Percentiles rank a stretch among this genome's conserved stretches.
These are phyloP conservation scores for Sisymbrium irio DNA, from an alignment of 345 rosid genomes.

Conservation along the genomic window DNA sequence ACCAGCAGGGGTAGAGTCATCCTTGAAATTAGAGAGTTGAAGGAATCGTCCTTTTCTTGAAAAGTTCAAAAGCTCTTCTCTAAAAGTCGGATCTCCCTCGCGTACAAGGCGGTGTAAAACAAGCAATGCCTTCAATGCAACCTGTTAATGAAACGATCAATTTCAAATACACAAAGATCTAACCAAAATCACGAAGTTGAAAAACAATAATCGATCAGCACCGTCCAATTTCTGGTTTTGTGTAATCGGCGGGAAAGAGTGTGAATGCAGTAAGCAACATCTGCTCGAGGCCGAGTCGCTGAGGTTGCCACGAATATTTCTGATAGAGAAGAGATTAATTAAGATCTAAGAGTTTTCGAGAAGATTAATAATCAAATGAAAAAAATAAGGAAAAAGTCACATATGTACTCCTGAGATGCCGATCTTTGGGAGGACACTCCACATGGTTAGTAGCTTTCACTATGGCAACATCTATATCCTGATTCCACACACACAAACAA, in stretches of 20 bases:
- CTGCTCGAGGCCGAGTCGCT: conserved; percentile 78
- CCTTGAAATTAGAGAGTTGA: conserved; percentile 81
- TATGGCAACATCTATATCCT: conserved; percentile 86
- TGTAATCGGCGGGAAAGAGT: conserved; percentile 73
- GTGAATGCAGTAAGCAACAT: conserved; percentile 86
- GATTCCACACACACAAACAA: background rate
- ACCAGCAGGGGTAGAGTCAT: conserved; percentile 84
- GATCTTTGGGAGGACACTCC: conserved; percentile 83
- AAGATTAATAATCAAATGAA: background rate
- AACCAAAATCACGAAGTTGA: no score
- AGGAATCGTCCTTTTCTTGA: conserved; percentile 67
- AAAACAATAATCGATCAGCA: no score
- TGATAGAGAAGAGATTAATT: conserved; percentile 26
- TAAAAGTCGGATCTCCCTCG: conserved; percentile 86
- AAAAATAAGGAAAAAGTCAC: background rate
- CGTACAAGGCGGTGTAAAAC: conserved; percentile 76
- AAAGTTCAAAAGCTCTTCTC: conserved; percentile 68
- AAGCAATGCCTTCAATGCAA: conserved; percentile 75
- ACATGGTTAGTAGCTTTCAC: conserved; percentile 95
- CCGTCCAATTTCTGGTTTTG: conserved; percentile 90
- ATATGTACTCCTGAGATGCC: conserved; percentile 62
- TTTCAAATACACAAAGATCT: background rate
- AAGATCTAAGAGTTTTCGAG: background rate
- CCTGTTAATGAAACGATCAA: conserved; percentile 41
- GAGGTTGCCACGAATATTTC: conserved; percentile 76